Conservation (phyloP, 805 yeast species). For the Saturnispora bothae region DNA sequence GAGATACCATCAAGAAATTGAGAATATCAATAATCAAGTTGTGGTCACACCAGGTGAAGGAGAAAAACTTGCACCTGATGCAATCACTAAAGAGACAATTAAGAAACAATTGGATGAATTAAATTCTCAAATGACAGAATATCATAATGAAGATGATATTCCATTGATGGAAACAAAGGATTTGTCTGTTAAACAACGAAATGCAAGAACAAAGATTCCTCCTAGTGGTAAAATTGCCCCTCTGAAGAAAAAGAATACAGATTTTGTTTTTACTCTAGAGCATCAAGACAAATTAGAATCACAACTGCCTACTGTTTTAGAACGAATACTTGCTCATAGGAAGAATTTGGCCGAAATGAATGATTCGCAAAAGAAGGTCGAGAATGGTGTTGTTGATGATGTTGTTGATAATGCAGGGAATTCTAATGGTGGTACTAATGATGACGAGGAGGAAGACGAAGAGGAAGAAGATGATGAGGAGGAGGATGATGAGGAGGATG, state of each 20-base stretch:
- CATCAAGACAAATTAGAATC: conserved; percentile 22
- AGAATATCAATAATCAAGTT: conserved; percentile 13
- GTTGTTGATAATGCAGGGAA: conserved; percentile 22
- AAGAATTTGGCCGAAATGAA: conserved; percentile 4
- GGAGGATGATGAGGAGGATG: conserved; percentile 23
- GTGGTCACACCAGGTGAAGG: no score
- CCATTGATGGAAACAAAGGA: conserved; percentile 72
- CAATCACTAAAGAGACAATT: not conserved
- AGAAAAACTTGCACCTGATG: not conserved
- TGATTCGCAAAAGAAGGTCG: conserved; percentile 10
- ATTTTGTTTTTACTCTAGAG: conserved; percentile 45
- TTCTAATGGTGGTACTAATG: conserved; percentile 16
- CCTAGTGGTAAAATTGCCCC: conserved; percentile 80
- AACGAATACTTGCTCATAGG: not conserved
- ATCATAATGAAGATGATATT: conserved; percentile 32
- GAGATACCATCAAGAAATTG: conserved; percentile 26
- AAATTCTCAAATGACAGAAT: conserved; percentile 15
- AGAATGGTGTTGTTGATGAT: no score
- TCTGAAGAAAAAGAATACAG: conserved; percentile 51
- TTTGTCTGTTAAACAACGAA: conserved; percentile 67
- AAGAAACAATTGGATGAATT: not conserved
- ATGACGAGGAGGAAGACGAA: conserved; percentile 26
- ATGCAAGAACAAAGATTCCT: conserved; percentile 70
- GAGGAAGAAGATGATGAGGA: conserved; percentile 23
- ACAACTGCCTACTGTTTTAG: conserved; percentile 2